Conservation (phyloP, 176 grass and related monocot genomes). For the Dactylis glomerata region DNA sequence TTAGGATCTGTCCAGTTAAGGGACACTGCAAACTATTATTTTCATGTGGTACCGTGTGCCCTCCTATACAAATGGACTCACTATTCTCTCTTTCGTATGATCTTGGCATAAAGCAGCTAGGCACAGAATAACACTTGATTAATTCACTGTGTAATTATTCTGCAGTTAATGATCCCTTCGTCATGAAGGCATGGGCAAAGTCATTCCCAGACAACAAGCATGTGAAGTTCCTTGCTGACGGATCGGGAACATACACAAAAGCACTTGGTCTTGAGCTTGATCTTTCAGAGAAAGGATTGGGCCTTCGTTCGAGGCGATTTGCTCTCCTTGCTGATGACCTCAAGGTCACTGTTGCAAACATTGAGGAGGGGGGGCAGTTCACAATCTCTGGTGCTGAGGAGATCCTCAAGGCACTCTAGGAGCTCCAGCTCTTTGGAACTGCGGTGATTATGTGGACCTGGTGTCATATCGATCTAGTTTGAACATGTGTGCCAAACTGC, state of each 20-base stretch:
- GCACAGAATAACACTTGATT: not conserved
- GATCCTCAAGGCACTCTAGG: slow-evolving; percentile 83
- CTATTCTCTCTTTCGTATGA: not conserved
- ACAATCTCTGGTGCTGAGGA: slow-evolving; percentile 94
- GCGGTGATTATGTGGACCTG: not conserved
- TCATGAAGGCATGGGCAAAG: slow-evolving; percentile 97
- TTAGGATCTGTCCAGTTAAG: not conserved
- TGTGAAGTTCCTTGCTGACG: slow-evolving; percentile 95
- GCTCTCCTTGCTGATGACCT: slow-evolving; percentile 78
- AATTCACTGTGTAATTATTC: not conserved
- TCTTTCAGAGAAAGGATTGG: slow-evolving; percentile 80
- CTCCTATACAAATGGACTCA: not conserved
- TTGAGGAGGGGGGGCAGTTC: slow-evolving; percentile 92
- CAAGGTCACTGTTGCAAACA: slow-evolving; percentile 72
- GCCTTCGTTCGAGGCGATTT: slow-evolving; percentile 69
- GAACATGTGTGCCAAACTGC: not conserved
- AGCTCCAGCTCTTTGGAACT: not conserved
- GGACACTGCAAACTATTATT: not conserved
- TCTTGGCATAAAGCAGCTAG: not conserved
- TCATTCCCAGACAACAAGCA: slow-evolving; percentile 88
- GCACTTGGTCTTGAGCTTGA: slow-evolving; percentile 87
- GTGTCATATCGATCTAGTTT: slow-evolving; percentile 4
- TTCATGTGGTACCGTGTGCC: not conserved
- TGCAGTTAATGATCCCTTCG: slow-evolving; percentile 85
- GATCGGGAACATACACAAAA: slow-evolving; percentile 68